Evolutionary conservation across 352 stramenopile genomes (phyloP).

Genomic region (Pythium pectinolyticum): DNA sequence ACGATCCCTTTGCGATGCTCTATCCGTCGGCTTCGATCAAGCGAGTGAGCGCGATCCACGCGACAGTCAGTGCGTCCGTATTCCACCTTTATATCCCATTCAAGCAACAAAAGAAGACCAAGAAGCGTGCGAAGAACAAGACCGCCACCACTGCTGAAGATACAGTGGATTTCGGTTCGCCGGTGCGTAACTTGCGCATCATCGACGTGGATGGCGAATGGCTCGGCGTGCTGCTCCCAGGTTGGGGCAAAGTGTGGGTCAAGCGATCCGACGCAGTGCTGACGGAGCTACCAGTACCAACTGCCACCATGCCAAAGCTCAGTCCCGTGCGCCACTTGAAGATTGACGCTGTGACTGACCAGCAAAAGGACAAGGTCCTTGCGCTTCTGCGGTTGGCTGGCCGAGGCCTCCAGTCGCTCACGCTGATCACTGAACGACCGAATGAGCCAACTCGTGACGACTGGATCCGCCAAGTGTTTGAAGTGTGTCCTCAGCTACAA

Average conservation of each 20-base stretch:
- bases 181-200: no score
- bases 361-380: not conserved
- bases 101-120: not conserved
- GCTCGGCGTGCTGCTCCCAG: no score
- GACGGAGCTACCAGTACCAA: no score
- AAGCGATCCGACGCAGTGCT: no score
- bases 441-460: not conserved
- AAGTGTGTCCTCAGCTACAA: not conserved
- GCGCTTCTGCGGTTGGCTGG: not conserved
- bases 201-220: no score
- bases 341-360: not conserved
- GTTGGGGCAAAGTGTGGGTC: no score
- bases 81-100: not conserved
- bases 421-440: not conserved
- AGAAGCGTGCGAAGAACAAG: no score
- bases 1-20: not conserved
- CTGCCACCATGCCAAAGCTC: no score
- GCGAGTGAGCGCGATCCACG: not conserved
- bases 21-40: not conserved
- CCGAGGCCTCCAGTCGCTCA: not conserved
- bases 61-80: not conserved
- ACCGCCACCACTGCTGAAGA: no score
- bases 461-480: not conserved
- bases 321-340: no score
- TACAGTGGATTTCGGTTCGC: no score